These are phyloP conservation scores for Xerocomellus intermedius DNA, from an alignment of 768 basidiomycete genomes.

Conservation along the genomic window DNA sequence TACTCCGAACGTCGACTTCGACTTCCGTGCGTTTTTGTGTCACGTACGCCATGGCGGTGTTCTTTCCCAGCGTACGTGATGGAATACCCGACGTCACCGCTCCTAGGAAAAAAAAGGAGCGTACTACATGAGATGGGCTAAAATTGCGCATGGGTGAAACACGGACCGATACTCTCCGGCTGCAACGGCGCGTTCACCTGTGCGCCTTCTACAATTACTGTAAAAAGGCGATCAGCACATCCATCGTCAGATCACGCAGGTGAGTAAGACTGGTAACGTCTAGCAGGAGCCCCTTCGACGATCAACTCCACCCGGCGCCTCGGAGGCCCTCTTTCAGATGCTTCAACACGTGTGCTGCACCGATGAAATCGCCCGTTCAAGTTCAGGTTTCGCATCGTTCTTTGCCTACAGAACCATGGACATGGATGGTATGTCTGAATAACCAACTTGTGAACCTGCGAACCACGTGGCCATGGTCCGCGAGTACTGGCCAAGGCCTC, in stretches of 20 bases:
- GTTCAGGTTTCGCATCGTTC: slow-evolving; percentile 69
- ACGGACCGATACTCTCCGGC: slow-evolving; percentile 60
- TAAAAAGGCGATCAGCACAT: not conserved
- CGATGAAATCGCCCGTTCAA: slow-evolving; percentile 79
- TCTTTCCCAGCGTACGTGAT: slow-evolving; percentile 82
- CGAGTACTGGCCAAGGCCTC: no score
- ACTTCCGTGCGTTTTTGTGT: slow-evolving; percentile 82
- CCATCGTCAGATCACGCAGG: not conserved
- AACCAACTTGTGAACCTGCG: no score
- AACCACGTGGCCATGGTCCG: no score
- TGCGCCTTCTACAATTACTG: slow-evolving; percentile 72
- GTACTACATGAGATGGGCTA: not conserved
- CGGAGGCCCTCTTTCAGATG: slow-evolving; percentile 76
- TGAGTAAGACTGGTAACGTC: slow-evolving; percentile 53
- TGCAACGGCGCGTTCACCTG: slow-evolving; percentile 61
- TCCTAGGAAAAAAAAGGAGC: slow-evolving; percentile 41
- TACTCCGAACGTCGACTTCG: slow-evolving; percentile 80
- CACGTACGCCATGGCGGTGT: slow-evolving; percentile 97
- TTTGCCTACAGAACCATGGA: slow-evolving; percentile 54
- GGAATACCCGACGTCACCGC: slow-evolving; percentile 93
- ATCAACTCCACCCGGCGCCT: slow-evolving; percentile 76
- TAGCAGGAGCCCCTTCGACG: slow-evolving; percentile 81
- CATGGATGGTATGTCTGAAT: no score
- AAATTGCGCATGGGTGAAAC: slow-evolving; percentile 2
- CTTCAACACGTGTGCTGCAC: slow-evolving; percentile 66